phyloP scores from a whole-genome alignment of 441 rosid genomes.

The Macaranga tanarius region DNA sequence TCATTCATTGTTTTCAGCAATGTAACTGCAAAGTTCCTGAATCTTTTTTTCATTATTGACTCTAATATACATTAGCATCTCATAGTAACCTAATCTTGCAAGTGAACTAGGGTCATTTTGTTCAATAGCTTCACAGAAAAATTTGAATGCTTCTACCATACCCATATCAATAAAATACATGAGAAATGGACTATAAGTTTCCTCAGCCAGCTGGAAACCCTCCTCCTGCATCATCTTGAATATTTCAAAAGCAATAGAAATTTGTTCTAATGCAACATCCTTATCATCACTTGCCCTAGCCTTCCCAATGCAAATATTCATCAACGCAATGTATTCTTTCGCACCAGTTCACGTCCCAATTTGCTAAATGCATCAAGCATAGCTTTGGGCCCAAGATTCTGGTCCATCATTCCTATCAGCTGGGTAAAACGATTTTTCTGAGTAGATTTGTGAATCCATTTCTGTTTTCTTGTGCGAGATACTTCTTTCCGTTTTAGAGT shows the following conservation, averaged over 20 bases:
- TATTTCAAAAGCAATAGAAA: slow-evolving; percentile 42
- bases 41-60: slow-evolving; percentile 52
- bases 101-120: slow-evolving; percentile 39
- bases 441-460: slow-evolving; percentile 40
- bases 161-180: slow-evolving; percentile 60
- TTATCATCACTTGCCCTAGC: slow-evolving; percentile 52
- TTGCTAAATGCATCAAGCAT: slow-evolving; percentile 47
- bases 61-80: slow-evolving; percentile 68
- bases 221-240: slow-evolving; percentile 54
- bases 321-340: slow-evolving; percentile 58
- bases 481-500: slow-evolving; percentile 41
- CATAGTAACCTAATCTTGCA: slow-evolving; percentile 72
- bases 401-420: slow-evolving; percentile 40
- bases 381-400: slow-evolving; percentile 52
- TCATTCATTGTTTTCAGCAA: slow-evolving; percentile 33
- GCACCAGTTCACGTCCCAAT: slow-evolving; percentile 65
- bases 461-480: slow-evolving; percentile 62
- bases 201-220: slow-evolving; percentile 58
- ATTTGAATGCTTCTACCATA: slow-evolving; percentile 59
- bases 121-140: slow-evolving; percentile 40
- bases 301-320: slow-evolving; percentile 44
- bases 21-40: slow-evolving; percentile 44
- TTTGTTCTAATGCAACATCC: slow-evolving; percentile 43
- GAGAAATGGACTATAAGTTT: slow-evolving; percentile 60
- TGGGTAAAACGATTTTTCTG: slow-evolving; percentile 35